Evolutionary conservation across 148 eudicot species (phyloP).

Genomic region (Fagopyrum homotropicum): DNA sequence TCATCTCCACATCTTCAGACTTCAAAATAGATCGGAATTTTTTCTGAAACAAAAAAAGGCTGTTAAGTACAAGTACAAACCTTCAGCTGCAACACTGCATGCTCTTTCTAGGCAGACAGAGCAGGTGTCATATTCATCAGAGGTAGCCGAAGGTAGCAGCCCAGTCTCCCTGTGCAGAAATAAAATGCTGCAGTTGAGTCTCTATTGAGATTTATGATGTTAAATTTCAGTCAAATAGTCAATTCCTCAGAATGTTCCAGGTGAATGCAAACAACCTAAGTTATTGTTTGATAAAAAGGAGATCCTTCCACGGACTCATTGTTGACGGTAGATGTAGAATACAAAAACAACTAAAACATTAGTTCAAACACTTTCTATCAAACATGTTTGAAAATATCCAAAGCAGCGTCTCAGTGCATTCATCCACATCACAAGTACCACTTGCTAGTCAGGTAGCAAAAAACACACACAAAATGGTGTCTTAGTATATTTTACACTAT

Average conservation of each 20-base stretch:
- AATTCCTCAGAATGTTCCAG: neutral
- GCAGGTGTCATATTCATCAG: constrained; percentile 74
- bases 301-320: neutral
- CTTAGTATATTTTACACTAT: no score
- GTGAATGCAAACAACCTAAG: neutral
- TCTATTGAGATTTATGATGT: neutral
- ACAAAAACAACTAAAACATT: neutral
- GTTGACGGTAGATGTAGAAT: neutral
- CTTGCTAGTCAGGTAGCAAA: neutral
- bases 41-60: neutral
- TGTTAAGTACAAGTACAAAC: constrained; percentile 21
- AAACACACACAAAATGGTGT: no score
- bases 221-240: neutral
- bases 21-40: no score
- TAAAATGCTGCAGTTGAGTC: neutral
- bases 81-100: constrained; percentile 94
- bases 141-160: constrained; percentile 49
- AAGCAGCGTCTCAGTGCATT: neutral
- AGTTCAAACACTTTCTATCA: neutral
- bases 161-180: constrained; percentile 64
- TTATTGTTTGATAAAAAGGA: neutral
- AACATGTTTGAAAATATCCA: neutral
- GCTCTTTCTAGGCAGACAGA: constrained; percentile 96
- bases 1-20: neutral
- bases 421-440: neutral